Percentiles rank a stretch among this genome's conserved stretches.
Conservation (phyloP, 2,329 filamentous ascomycete species). For the Colletotrichum zoysiae region DNA sequence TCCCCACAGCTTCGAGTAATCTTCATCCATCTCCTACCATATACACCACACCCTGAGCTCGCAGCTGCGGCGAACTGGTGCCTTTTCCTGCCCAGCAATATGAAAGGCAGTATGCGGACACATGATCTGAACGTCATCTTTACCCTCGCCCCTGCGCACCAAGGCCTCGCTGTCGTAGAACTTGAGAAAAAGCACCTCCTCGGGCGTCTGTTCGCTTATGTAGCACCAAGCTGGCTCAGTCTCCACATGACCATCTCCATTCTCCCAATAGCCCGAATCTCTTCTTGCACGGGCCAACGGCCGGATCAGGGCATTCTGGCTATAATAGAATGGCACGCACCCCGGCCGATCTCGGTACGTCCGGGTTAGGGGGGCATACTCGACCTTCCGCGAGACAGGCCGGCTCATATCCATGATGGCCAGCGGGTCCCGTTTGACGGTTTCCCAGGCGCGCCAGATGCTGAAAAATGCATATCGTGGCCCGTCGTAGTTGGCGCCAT, state of each 20-base stretch:
- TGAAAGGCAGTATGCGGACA: constrained; percentile 30
- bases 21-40: background rate
- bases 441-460: constrained; percentile 28
- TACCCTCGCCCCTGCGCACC: background rate
- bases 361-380: constrained; percentile 22
- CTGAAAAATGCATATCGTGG: constrained; percentile 31
- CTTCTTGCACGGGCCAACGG: background rate
- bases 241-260: background rate
- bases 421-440: constrained; percentile 20
- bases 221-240: constrained; percentile 18
- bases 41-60: constrained; percentile 32
- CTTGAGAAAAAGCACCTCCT: constrained; percentile 22
- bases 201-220: constrained; percentile 24
- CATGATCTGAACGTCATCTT: background rate
- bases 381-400: constrained; percentile 2
- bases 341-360: constrained; percentile 19
- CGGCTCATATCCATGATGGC: constrained; percentile 34
- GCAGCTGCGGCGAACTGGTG: constrained; percentile 12
- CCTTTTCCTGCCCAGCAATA: background rate
- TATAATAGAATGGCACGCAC: constrained; percentile 28
- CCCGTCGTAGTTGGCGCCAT: constrained; percentile 26
- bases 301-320: constrained; percentile 22
- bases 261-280: constrained; percentile 14
- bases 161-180: constrained; percentile 34
- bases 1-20: accelerated